phyloP scores from a whole-genome alignment of 2,329 filamentous ascomycete species.

The Colletotrichum sp. region DNA sequence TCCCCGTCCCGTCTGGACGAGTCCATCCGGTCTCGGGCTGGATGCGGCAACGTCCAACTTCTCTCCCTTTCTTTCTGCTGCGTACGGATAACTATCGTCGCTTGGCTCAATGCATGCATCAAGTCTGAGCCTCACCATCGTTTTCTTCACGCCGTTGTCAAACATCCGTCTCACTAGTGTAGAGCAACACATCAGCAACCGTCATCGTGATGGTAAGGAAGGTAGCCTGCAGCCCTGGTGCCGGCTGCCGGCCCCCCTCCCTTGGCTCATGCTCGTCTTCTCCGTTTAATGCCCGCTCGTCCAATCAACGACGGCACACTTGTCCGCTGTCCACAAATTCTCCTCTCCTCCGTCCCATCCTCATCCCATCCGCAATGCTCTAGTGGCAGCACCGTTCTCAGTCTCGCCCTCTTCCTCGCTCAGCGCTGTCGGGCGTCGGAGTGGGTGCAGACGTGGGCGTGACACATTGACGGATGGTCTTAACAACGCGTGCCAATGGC shows the following conservation, averaged over 20 bases:
- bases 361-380: not conserved
- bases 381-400: not conserved
- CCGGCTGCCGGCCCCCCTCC: not conserved
- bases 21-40: not conserved
- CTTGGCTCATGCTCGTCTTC: constrained; percentile 3
- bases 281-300: not conserved
- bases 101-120: not conserved
- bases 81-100: not conserved
- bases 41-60: not conserved
- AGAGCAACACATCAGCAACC: not conserved
- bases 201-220: not conserved
- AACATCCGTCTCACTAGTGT: not conserved
- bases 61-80: not conserved
- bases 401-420: not conserved
- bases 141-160: not conserved
- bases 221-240: not conserved
- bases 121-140: not conserved
- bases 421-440: not conserved
- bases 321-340: not conserved
- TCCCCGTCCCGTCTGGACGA: not conserved
- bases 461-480: not conserved
- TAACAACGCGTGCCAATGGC: not conserved
- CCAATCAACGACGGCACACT: not conserved
- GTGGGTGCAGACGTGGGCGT: not conserved
- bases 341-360: constrained; percentile 4